These are phyloP conservation scores for Babesia microti DNA, from an alignment of 169 alveolate genomes.

Conservation along the genomic window DNA sequence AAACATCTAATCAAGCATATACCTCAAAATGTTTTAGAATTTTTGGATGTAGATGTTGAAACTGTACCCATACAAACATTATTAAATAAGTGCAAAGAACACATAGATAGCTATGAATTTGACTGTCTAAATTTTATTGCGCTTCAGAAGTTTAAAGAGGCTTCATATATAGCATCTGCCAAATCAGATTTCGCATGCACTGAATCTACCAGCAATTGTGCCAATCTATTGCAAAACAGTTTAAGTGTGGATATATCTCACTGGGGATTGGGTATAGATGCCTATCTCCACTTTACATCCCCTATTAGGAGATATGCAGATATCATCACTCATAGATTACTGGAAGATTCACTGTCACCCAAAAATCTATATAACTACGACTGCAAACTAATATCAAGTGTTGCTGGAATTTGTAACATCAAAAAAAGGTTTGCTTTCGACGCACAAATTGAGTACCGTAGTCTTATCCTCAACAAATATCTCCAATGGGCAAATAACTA, in stretches of 20 bases:
- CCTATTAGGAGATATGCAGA: constrained; percentile 99
- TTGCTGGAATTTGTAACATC: constrained; percentile 61
- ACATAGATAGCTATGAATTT: constrained; percentile 42
- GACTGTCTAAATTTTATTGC: constrained; percentile 49
- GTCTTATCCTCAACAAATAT: constrained; percentile 54
- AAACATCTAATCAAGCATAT: constrained; percentile 18
- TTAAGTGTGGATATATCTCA: constrained; percentile 53
- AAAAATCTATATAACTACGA: constrained; percentile 9
- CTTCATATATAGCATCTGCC: constrained; percentile 42
- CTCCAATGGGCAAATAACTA: too few relatives aligned
- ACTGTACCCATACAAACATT: constrained; percentile 26
- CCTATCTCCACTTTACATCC: constrained; percentile 97
- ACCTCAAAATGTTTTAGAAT: constrained; percentile 22
- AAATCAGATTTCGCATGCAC: too few relatives aligned
- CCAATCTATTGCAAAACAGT: background rate
- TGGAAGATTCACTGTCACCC: constrained; percentile 28
- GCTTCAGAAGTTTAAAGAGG: constrained; percentile 53
- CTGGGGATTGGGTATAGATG: constrained; percentile 91
- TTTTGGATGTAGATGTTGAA: constrained; percentile 14
- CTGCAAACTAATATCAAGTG: constrained; percentile 30
- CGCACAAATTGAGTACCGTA: constrained; percentile 59
- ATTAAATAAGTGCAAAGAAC: constrained; percentile 42
- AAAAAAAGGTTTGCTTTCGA: constrained; percentile 63
- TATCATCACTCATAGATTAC: constrained; percentile 89
- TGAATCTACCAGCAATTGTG: constrained; percentile 3